phyloP scores from a whole-genome alignment of 768 basidiomycete species.

The Kwoniella mangroviensis region DNA sequence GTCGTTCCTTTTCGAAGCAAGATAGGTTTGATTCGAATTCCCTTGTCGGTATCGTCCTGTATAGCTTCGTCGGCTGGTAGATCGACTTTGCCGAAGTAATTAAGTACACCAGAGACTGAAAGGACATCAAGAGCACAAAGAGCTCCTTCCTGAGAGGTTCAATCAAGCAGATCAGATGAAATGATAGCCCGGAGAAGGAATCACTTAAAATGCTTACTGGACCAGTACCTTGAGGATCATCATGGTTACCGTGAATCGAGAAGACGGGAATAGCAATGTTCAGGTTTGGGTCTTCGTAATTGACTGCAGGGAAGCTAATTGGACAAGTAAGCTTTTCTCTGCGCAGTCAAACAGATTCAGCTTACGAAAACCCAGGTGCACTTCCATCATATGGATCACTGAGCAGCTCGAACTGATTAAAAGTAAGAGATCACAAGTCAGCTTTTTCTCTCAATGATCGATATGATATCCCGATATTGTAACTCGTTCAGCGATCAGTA shows the following conservation, averaged over 20 bases:
- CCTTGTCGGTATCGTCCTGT: slow-evolving; percentile 63
- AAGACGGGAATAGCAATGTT: slow-evolving; percentile 89
- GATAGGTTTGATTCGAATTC: slow-evolving; percentile 87
- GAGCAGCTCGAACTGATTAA: slow-evolving; percentile 72
- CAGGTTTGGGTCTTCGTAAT: slow-evolving; percentile 34
- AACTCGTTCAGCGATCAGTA: too few species aligned
- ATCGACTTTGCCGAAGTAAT: slow-evolving; percentile 98
- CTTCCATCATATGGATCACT: slow-evolving; percentile 93
- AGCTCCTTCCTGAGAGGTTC: slow-evolving; percentile 75
- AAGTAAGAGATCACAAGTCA: not conserved
- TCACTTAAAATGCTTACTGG: slow-evolving; percentile 63
- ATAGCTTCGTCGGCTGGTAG: slow-evolving; percentile 73
- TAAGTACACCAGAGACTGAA: slow-evolving; percentile 88
- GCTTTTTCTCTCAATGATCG: not conserved
- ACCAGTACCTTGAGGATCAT: slow-evolving; percentile 96
- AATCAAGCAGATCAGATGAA: not conserved
- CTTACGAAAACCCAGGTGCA: slow-evolving; percentile 79
- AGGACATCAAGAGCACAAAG: slow-evolving; percentile 93
- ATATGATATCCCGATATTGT: too few species aligned
- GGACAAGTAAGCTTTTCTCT: not conserved
- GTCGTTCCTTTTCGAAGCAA: slow-evolving; percentile 86
- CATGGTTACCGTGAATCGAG: slow-evolving; percentile 98
- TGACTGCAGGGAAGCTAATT: slow-evolving; percentile 76
- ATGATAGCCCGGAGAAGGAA: slow-evolving; percentile 11
- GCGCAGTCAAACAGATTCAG: slow-evolving; percentile 23